Evolutionary conservation across 495 filamentous ascomycete species (phyloP).

Genomic region (Astrothelium macrocarpum): DNA sequence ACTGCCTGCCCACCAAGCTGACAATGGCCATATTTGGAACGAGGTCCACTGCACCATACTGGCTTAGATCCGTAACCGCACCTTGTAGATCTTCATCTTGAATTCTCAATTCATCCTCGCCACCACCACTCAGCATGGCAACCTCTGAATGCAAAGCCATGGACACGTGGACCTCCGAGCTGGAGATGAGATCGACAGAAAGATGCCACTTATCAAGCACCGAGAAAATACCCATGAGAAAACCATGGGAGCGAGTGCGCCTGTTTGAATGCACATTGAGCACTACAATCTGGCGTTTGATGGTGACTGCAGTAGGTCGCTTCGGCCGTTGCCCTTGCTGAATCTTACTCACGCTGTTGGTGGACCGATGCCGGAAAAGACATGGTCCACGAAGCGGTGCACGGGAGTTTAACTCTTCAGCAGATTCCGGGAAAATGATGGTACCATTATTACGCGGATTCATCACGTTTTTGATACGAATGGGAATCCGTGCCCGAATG

Average conservation of each 20-base stretch:
- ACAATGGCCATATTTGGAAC: conserved; percentile 84
- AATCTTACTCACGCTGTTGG: conserved; percentile 14
- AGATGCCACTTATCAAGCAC: conserved; percentile 71
- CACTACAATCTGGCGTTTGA: conserved; percentile 85
- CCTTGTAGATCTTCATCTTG: conserved; percentile 27
- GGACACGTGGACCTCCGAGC: conserved; percentile 88
- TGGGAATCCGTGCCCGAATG: conserved; percentile 81
- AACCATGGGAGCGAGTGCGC: conserved; percentile 76
- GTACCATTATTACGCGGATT: conserved; percentile 84
- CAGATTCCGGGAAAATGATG: conserved; percentile 54
- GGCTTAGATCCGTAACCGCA: conserved; percentile 50
- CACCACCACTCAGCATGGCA: conserved; percentile 40
- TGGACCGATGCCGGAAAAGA: conserved; percentile 30
- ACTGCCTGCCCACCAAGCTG: conserved; percentile 80
- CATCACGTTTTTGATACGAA: conserved; percentile 97
- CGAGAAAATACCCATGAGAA: conserved; percentile 82
- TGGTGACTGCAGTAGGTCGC: conserved; percentile 81
- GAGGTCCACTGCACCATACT: conserved; percentile 77
- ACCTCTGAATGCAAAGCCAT: conserved; percentile 73
- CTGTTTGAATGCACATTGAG: conserved; percentile 95
- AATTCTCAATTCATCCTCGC: conserved; percentile 50
- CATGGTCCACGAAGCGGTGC: conserved; percentile 36
- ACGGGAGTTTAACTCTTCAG: conserved; percentile 39
- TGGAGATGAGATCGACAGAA: conserved; percentile 87
- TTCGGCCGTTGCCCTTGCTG: conserved; percentile 19